A percentile compares a stretch with the other conserved stretches of the same genome.
phyloP scores from a whole-genome alignment of 805 yeast species.

The Barnettozyma wickerhamii region DNA sequence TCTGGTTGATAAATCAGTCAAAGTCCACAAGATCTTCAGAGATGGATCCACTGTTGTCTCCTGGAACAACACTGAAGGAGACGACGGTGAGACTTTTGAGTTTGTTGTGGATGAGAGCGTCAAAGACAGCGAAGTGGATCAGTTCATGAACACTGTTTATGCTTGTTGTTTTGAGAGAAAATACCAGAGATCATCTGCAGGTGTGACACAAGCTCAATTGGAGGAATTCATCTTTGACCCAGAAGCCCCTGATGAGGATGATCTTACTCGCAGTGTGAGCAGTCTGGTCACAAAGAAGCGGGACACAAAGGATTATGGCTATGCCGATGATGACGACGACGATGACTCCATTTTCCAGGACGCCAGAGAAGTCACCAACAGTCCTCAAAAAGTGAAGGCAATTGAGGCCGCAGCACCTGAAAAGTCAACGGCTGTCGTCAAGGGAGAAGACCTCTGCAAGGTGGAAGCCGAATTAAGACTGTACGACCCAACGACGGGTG shows the following conservation, averaged over 20 bases:
- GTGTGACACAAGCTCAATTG: conserved; percentile 44
- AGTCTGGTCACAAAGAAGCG: conserved; percentile 1
- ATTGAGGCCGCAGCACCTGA: neutral
- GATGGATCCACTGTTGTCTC: conserved; percentile 57
- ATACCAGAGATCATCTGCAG: conserved; percentile 49
- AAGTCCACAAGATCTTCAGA: conserved; percentile 47
- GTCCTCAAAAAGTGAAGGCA: conserved; percentile 9
- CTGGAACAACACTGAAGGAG: conserved; percentile 87
- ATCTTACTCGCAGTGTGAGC: conserved; percentile 8
- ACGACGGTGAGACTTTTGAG: conserved; percentile 78
- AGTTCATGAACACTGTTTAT: conserved; percentile 57
- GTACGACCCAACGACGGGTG: conserved; percentile 48
- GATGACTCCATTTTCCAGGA: conserved; percentile 30
- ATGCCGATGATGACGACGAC: conserved; percentile 23
- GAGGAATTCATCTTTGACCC: conserved; percentile 50
- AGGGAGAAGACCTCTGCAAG: conserved; percentile 23
- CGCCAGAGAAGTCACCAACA: conserved; percentile 26
- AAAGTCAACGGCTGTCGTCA: conserved; percentile 13
- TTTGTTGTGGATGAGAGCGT: conserved; percentile 65
- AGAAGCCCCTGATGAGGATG: conserved; percentile 12
- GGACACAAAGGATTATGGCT: conserved; percentile 12
- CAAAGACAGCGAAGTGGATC: conserved; percentile 46
- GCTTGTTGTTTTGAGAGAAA: conserved; percentile 75
- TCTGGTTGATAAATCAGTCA: conserved; percentile 55
- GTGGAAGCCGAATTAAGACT: conserved; percentile 38